Evolutionary conservation across 1,284 basidiomycete species (phyloP), one percentile per base, ranked within the genome.

Genomic region (Ganoderma sinense): DNA sequence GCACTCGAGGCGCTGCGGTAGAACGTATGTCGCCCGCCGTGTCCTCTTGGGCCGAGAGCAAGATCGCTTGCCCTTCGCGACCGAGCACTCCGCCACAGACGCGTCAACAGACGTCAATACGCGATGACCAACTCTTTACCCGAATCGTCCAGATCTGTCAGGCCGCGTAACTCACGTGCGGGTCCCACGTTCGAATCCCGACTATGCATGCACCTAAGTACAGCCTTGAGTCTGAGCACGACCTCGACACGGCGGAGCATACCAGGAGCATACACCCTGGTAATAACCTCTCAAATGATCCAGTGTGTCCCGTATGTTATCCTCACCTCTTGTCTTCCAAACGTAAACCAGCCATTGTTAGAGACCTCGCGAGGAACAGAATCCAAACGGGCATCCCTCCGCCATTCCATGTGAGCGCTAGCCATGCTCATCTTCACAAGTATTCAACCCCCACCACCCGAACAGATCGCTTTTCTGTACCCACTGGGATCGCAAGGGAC

Each of bases 61-160:
- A 51, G 48, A 13, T 13, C 11, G 23, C 23, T 23, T 13, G n/a
- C 13, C 4, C 48, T 40, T 51, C 51, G 4, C 16, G 11, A 62
- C n/a, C 5, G 29, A 14, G 16, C 36, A 20, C 20, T 3, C 29
- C 71, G 72, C 72, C 72, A 73, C 72, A 73, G 66, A 69, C 72
- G 72, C 72, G 72, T 71, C 66, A 41, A 23, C n/a, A 55, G n/a
- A n/a, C 51, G 51, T 53, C 55, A 67, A 68, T 64, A 61, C 63
- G 65, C 48, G 23, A 61, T 62, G 55, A 65, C 60, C 45, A 60
- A 36, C 55, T 26, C 53, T 2, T 14, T 4, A 59, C 55, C 40
- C 64, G 61, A 66, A 56, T n/a, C 20, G 66, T 60, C 72, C 65
- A 70, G 72, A 70, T 63, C 68, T 65, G 68, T 43, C 69, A 59